Evolutionary conservation across 192 early-diverging fungal genomes (phyloP), one percentile per base, ranked within the genome.

Genomic region (Entomortierella beljakovae): DNA sequence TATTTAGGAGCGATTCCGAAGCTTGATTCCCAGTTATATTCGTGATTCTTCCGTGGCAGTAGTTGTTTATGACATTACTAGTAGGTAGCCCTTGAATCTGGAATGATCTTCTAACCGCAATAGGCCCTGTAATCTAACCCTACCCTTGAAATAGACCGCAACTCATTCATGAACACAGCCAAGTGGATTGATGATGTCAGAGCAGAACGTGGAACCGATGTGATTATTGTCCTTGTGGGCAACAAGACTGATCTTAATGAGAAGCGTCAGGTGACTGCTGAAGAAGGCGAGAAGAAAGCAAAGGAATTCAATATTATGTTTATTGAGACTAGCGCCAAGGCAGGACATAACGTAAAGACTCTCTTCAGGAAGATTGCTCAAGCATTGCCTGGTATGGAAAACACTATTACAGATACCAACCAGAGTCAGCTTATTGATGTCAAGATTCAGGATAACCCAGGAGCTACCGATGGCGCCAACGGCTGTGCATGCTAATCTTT

Each of bases 171-270:
- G 75, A 97, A 98, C 86, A 98, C 97, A 20, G 86, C 92, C 49
- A 99, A 98, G 80, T 99, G 98, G 98, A 94, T 99, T 58, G 98
- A 99, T 64, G 96, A 99, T 85, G 97, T 99, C 28, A 92, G 97
- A 16, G 95, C 95, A 28, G 98, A 99, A 87, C 92, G 98, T 61
- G 98, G 98, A 22, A 91, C 93, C 71, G 97, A 99, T 71, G 98
- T 99, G 6, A 94, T 99, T 46, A 98, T 99, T 76, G 97, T 99
- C 32, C 83, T 99, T 18, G 96, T 99, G 15, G 98, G 97, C 26
- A 99, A 99, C 90, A 99, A 99, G 86, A 98, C 96, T 6, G 98
- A 99, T 84, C 85, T 99, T 71, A 94, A 89, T 80, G 98, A 99
- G 46, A 97, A 96, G 74, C 87, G 94, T 80, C 90, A 94, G 86